Evolutionary conservation across 2,329 filamentous ascomycete genomes (phyloP).

Genomic region (Fusarium pilosicola): DNA sequence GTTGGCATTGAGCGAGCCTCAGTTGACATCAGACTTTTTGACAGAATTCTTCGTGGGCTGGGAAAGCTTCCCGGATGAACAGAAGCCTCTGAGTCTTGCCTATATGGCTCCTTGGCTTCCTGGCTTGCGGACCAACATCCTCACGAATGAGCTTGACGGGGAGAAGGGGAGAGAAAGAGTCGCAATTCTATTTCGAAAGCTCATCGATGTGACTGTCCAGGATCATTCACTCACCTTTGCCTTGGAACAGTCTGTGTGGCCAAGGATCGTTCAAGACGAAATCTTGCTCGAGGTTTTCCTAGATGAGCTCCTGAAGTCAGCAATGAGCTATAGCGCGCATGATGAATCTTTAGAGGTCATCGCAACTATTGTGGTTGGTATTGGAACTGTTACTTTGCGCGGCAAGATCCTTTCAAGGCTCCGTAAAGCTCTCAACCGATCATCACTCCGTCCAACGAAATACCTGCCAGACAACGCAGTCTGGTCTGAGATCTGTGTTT

Average conservation of each 20-base stretch:
- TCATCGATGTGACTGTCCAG: conserved; percentile 71
- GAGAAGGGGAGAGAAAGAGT: conserved; percentile 75
- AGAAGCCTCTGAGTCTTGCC: conserved; percentile 72
- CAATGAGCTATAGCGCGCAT: conserved; percentile 65
- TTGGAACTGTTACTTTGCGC: conserved; percentile 72
- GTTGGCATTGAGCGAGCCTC: conserved; percentile 70
- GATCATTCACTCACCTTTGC: conserved; percentile 68
- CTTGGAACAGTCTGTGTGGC: conserved; percentile 74
- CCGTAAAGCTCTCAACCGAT: conserved; percentile 73
- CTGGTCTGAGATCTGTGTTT: conserved; percentile 75
- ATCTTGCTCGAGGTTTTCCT: conserved; percentile 73
- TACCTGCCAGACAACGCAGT: conserved; percentile 73
- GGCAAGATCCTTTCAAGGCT: conserved; percentile 73
- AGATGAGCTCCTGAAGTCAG: conserved; percentile 73
- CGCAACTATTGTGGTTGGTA: conserved; percentile 69
- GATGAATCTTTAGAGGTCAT: conserved; percentile 69
- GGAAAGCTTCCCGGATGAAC: conserved; percentile 74
- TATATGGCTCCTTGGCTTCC: conserved; percentile 78
- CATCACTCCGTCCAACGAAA: conserved; percentile 73
- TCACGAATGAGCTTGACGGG: conserved; percentile 68
- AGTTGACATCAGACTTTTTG: conserved; percentile 74
- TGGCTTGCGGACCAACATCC: conserved; percentile 67
- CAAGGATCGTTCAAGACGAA: conserved; percentile 71
- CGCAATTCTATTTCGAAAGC: conserved; percentile 69
- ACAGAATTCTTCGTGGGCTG: conserved; percentile 80